Conservation (phyloP, 2,329 filamentous ascomycete genomes). For the Colletotrichum phormii region DNA sequence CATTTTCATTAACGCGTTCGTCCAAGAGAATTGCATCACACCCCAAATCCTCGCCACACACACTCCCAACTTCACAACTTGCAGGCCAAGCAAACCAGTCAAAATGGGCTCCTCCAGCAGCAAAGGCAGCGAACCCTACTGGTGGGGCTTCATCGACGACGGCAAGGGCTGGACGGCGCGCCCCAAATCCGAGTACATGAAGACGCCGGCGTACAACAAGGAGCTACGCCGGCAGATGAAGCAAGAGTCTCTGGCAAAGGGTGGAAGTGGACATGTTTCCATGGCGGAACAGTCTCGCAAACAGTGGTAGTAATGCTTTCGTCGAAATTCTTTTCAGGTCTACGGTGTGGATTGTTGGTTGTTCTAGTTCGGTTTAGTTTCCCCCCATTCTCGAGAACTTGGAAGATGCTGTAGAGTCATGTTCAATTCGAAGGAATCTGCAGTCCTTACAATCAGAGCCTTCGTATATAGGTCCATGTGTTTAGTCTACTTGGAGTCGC, state of each 20-base stretch:
- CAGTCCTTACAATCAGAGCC: no score
- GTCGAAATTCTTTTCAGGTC: no score
- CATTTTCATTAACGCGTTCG: no score
- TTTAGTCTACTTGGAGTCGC: no score
- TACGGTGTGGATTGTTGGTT: no score
- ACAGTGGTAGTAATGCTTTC: neutral
- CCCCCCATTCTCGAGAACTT: no score
- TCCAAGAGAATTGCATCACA: neutral
- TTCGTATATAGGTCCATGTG: no score
- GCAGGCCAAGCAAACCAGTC: neutral
- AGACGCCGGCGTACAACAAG: neutral
- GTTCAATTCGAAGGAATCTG: no score
- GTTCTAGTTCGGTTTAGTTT: no score
- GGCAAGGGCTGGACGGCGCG: neutral
- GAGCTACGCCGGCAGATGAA: neutral
- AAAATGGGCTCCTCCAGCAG: neutral
- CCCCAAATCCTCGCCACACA: neutral
- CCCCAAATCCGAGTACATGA: neutral
- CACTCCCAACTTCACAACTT: neutral
- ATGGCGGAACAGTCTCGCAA: neutral
- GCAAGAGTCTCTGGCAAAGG: neutral
- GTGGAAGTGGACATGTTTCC: neutral
- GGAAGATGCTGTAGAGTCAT: no score
- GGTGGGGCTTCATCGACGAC: neutral
- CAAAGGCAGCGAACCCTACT: neutral